Evolutionary conservation across 495 filamentous ascomycete species (phyloP).

Genomic region (Aeminium ludgeri): DNA sequence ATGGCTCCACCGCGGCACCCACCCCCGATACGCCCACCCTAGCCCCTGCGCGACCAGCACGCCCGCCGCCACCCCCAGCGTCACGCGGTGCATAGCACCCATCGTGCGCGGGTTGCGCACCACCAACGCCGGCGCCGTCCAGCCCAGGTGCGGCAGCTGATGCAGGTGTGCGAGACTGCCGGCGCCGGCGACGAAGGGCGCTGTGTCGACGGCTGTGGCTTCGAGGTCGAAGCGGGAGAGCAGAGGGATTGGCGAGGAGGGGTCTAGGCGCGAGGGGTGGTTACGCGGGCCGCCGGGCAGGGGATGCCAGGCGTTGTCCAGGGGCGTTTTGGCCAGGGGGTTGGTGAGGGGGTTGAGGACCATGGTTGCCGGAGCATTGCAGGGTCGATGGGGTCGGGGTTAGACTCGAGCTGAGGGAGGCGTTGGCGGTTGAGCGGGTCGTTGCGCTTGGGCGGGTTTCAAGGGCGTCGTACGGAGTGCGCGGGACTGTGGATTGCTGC

Average conservation of each 20-base stretch:
- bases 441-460: no score
- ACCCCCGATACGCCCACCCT: slow-evolving; percentile 8
- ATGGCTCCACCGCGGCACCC: slow-evolving; percentile 11
- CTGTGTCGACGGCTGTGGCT: slow-evolving; percentile 11
- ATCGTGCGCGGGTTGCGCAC: slow-evolving; percentile 10
- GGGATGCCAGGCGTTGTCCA: slow-evolving; percentile 12
- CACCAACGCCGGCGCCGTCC: slow-evolving; percentile 6
- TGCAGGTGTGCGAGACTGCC: slow-evolving; percentile 9
- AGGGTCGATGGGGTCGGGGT: no score
- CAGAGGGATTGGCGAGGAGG: slow-evolving; percentile 6
- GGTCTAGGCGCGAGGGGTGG: not conserved
- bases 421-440: no score
- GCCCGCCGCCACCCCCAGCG: not conserved
- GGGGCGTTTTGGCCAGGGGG: slow-evolving; percentile 6
- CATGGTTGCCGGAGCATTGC: no score
- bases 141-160: slow-evolving; percentile 9
- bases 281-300: not conserved
- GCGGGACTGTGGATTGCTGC: no score
- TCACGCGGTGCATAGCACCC: slow-evolving; percentile 8
- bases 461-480: no score
- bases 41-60: slow-evolving; percentile 7
- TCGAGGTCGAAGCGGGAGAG: slow-evolving; percentile 6
- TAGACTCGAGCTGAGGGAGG: no score
- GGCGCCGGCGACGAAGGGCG: slow-evolving; percentile 12
- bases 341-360: slow-evolving; percentile 6